These are phyloP conservation scores for Biscogniauxia sp. DNA, from an alignment of 2,329 filamentous ascomycete species.

Conservation along the genomic window DNA sequence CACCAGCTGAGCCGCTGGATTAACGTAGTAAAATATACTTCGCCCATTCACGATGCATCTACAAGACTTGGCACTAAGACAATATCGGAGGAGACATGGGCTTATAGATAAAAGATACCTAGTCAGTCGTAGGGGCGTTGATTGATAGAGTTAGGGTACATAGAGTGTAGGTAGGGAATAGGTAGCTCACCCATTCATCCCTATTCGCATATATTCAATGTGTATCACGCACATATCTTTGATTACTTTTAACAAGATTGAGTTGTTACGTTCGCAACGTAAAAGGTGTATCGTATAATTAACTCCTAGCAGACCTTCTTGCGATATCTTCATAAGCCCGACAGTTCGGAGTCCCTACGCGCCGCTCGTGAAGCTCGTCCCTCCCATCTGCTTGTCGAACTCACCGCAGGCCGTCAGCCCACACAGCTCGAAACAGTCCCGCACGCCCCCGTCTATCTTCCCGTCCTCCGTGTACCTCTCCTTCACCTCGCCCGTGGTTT, in stretches of 20 bases:
- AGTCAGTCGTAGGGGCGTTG: constrained; percentile 1
- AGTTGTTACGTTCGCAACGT: too few species aligned
- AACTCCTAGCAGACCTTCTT: too few species aligned
- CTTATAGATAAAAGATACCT: background rate
- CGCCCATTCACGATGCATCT: background rate
- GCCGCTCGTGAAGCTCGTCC: constrained; percentile 7
- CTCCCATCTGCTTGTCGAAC: constrained; percentile 12
- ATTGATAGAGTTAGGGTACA: too few species aligned
- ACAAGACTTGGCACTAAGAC: constrained; percentile 22
- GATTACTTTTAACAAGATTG: too few species aligned
- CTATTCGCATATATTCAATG: too few species aligned
- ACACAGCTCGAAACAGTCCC: constrained; percentile 10
- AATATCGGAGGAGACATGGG: constrained; percentile 26
- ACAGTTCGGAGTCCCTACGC: background rate
- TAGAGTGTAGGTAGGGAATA: too few species aligned
- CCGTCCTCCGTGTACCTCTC: constrained; percentile 26
- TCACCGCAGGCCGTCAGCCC: constrained; percentile 4
- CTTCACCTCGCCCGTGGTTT: constrained; percentile 30
- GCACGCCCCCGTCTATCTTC: constrained; percentile 23
- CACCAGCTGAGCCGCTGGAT: background rate
- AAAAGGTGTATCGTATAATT: too few species aligned
- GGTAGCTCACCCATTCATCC: too few species aligned
- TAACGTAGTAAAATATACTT: background rate
- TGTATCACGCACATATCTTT: too few species aligned
- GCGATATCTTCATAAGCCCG: too few species aligned